Conservation (phyloP, 2,329 filamentous ascomycete genomes). For the Macroventuria anomochaeta region DNA sequence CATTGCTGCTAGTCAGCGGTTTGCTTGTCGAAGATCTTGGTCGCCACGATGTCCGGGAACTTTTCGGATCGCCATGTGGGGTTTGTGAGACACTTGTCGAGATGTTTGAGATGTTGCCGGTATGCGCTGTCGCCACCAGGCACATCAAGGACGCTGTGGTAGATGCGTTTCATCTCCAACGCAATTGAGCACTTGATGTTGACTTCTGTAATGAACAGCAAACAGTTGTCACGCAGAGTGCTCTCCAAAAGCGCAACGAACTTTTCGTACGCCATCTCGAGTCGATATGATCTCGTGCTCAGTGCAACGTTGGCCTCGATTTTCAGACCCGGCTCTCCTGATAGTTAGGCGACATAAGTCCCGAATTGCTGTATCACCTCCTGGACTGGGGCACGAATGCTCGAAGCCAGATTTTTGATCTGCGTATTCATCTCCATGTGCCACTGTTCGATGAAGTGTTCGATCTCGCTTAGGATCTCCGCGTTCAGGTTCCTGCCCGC, state of each 20-base stretch:
- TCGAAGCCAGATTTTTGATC: neutral
- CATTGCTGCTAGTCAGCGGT: too few relatives aligned
- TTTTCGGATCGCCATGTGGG: too few relatives aligned
- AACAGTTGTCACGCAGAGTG: constrained; percentile 4
- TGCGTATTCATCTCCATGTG: neutral
- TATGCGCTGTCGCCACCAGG: constrained; percentile 3
- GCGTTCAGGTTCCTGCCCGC: constrained; percentile 16
- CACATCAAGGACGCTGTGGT: neutral
- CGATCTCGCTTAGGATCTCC: constrained; percentile 9
- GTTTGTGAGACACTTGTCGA: neutral
- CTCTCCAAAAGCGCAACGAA: neutral
- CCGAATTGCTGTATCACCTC: neutral
- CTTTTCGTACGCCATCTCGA: neutral
- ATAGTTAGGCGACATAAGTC: too few relatives aligned
- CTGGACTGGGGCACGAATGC: neutral
- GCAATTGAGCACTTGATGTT: constrained; percentile 18
- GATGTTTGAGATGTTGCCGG: neutral
- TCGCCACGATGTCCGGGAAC: too few relatives aligned
- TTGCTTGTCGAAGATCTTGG: too few relatives aligned
- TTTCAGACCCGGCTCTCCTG: too few relatives aligned
- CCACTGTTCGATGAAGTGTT: constrained; percentile 7
- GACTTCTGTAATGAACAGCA: constrained; percentile 16
- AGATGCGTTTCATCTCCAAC: constrained; percentile 11
- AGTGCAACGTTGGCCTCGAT: too few relatives aligned
- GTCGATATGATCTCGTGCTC: too few relatives aligned